These are phyloP conservation scores for Cylindrotheca closterium DNA, from an alignment of 108 stramenopile species.

Conservation along the genomic window DNA sequence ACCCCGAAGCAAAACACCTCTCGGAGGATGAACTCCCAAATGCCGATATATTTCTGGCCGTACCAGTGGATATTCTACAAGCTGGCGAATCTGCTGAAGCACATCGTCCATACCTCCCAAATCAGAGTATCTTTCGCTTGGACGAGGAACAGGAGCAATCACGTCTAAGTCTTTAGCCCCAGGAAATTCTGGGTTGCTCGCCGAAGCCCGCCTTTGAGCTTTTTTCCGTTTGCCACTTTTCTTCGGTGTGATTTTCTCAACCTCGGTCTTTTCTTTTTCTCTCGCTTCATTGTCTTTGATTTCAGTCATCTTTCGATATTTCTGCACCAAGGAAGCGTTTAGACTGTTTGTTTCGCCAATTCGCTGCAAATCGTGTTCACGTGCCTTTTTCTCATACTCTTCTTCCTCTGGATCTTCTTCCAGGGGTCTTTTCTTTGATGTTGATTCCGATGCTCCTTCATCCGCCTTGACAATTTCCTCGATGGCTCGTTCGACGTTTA, in stretches of 20 bases:
- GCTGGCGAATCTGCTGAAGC: conserved; percentile 71
- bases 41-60: conserved; percentile 95
- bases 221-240: background rate
- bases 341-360: conserved; percentile 17
- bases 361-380: conserved; percentile 32
- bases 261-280: conserved; percentile 13
- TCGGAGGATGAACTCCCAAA: conserved; percentile 96
- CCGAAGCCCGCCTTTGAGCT: background rate
- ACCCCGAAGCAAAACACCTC: conserved; percentile 97
- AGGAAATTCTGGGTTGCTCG: background rate
- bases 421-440: conserved; percentile 22
- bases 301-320: conserved; percentile 61
- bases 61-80: conserved; percentile 93
- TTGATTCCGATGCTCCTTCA: background rate
- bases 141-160: conserved; percentile 65
- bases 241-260: background rate
- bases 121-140: conserved; percentile 78
- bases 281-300: conserved; percentile 28
- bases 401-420: conserved; percentile 21
- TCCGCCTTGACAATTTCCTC: background rate
- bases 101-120: conserved; percentile 81
- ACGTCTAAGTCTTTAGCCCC: background rate
- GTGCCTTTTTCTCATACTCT: conserved; percentile 47
- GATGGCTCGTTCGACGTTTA: conserved; percentile 51
- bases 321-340: conserved; percentile 65